Conservation (phyloP, 139 green algal species). For the Closterium sp. region DNA sequence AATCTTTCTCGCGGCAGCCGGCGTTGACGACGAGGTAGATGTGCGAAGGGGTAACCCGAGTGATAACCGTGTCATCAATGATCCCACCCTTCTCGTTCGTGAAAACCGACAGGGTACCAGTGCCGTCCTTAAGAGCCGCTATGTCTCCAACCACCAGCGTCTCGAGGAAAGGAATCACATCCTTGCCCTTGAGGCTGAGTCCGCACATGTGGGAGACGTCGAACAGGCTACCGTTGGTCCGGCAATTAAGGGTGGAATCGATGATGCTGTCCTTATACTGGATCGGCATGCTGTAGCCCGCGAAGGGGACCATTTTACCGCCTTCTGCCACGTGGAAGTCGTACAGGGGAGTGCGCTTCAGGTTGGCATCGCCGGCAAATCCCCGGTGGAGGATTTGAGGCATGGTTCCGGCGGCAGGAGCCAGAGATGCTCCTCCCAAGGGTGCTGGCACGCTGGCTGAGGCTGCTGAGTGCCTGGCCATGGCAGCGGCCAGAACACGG, state of each 20-base stretch:
- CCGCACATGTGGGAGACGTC: slow-evolving; percentile 99
- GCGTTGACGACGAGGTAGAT: slow-evolving; percentile 98
- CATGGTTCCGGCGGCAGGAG: not conserved
- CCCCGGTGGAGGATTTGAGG: not conserved
- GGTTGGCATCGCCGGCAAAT: not conserved
- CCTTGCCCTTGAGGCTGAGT: slow-evolving; percentile 79
- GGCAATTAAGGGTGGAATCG: slow-evolving; percentile 85
- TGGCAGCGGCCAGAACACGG: not conserved
- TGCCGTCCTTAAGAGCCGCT: slow-evolving; percentile 72
- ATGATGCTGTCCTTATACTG: slow-evolving; percentile 99
- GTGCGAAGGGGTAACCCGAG: slow-evolving; percentile 72
- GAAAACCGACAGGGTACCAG: slow-evolving; percentile 82
- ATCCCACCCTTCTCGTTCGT: slow-evolving; percentile 97
- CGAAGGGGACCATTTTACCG: slow-evolving; percentile 89
- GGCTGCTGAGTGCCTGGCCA: not conserved
- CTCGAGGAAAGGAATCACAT: slow-evolving; percentile 90
- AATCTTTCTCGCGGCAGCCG: slow-evolving; percentile 94
- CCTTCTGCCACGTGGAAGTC: slow-evolving; percentile 85
- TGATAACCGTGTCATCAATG: slow-evolving; percentile 97
- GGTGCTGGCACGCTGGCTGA: not conserved
- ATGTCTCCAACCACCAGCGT: slow-evolving; percentile 90
- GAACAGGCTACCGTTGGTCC: slow-evolving; percentile 84
- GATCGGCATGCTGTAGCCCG: slow-evolving; percentile 96
- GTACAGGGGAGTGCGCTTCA: slow-evolving; percentile 74
- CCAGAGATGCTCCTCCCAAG: not conserved